Evolutionary conservation across 2,329 filamentous ascomycete genomes (phyloP).

Genomic region (Capronia coronata): DNA sequence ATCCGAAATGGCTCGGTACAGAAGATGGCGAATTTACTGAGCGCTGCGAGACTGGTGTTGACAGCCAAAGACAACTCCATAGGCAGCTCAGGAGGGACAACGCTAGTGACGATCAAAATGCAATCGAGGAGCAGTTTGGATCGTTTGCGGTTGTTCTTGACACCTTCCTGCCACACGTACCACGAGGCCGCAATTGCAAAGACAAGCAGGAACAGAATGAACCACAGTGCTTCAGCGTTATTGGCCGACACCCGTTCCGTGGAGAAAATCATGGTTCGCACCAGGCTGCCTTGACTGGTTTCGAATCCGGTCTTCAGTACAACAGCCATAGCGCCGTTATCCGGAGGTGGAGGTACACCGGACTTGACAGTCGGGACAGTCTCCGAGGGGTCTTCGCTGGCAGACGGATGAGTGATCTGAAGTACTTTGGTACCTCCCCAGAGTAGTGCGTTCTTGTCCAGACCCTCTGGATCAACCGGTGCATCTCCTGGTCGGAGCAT

Average conservation of each 20-base stretch:
- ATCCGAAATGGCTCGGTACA: conserved; percentile 99
- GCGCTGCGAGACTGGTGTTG: conserved; percentile 89
- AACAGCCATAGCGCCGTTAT: conserved; percentile 87
- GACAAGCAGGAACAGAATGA: conserved; percentile 92
- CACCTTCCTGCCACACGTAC: conserved; percentile 98
- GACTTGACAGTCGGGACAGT: conserved; percentile 61
- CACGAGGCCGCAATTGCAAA: conserved; percentile 96
- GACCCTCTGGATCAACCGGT: conserved; percentile 72
- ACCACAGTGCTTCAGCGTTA: conserved; percentile 90
- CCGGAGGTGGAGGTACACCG: conserved; percentile 75
- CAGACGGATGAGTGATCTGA: conserved; percentile 82
- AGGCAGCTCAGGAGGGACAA: conserved; percentile 94
- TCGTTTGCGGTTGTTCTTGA: conserved; percentile 86
- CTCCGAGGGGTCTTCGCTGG: conserved; percentile 58
- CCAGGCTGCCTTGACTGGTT: conserved; percentile 93
- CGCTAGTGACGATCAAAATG: conserved; percentile 93
- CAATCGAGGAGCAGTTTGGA: conserved; percentile 97
- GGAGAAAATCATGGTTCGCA: conserved; percentile 99
- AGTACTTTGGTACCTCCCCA: conserved; percentile 97
- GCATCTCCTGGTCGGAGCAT: conserved; percentile 81
- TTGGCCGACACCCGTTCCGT: conserved; percentile 98
- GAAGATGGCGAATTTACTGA: conserved; percentile 95
- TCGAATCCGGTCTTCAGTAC: conserved; percentile 98
- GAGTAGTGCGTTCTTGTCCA: conserved; percentile 95
- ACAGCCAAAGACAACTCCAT: conserved; percentile 98